phyloP scores from a whole-genome alignment of 176 grass and related monocot species.

The Oryza glumipatula region DNA sequence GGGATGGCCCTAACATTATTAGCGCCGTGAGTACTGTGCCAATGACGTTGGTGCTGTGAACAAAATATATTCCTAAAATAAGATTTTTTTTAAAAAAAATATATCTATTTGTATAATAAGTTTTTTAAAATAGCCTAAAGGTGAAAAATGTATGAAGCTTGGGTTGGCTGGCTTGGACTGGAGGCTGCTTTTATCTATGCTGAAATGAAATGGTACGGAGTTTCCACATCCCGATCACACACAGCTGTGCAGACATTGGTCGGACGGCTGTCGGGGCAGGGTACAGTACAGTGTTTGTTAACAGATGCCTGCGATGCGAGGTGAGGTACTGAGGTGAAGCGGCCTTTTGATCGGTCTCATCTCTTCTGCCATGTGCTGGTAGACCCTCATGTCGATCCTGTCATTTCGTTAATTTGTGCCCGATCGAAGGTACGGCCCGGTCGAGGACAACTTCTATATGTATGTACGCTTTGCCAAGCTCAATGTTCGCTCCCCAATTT shows the following conservation, averaged over 20 bases:
- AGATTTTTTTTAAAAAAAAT: no score
- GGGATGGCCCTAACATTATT: no score
- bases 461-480: slow-evolving; percentile 37
- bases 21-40: no score
- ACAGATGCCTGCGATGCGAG: slow-evolving; percentile 31
- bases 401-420: slow-evolving; percentile 40
- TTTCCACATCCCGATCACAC: slow-evolving; percentile 51
- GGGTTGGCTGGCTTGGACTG: not conserved
- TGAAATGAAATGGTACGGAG: slow-evolving; percentile 39
- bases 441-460: slow-evolving; percentile 29
- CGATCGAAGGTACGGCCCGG: slow-evolving; percentile 25
- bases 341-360: slow-evolving; percentile 36
- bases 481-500: not conserved
- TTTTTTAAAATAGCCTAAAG: no score
- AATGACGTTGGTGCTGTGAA: no score
- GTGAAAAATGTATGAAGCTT: not conserved
- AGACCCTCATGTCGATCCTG: slow-evolving; percentile 57
- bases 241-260: slow-evolving; percentile 63
- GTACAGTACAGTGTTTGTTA: slow-evolving; percentile 65
- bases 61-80: no score
- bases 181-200: slow-evolving; percentile 13
- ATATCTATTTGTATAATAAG: no score
- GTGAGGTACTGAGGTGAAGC: not conserved
- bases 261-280: slow-evolving; percentile 62
- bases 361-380: slow-evolving; percentile 54